Evolutionary conservation across 257 asterid species (phyloP), one percentile per base, ranked within the genome.

Genomic region (Sherardia arvensis): DNA sequence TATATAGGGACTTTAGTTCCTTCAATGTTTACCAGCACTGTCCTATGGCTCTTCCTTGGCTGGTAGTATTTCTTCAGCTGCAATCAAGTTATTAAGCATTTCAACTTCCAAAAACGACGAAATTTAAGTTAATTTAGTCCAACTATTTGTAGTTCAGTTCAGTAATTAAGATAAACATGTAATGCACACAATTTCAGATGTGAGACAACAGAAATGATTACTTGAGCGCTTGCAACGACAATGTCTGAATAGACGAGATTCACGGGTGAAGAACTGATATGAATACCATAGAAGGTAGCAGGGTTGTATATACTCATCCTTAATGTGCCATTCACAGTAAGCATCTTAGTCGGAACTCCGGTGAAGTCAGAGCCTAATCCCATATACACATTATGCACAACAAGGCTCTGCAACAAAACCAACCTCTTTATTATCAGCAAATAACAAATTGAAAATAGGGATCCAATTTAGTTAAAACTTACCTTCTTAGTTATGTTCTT

Each of bases 231-330:
- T 48, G 95, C 99, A 67, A 89, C 88, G 3, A 72, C 85, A 1
- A 92, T 76, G 49, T 89, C 95, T 0, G 91, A 85, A 54, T 80
- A 92, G 68, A 87, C 33, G 71, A 92, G 96, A 76, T 81, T 85
- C 68, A 92, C 77, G 14, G 95, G 92, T 18, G 93, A 75, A 32
- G 99, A 73, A 63, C 87, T 89, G 53, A 92, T 87, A 53, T 84
- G 97, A 72, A 92, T 74, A 14, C 97, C 99, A 21, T 69, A 92
- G 76, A 92, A 92, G 23, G 97, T 83, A 51, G 97, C 99, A 0
- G 99, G 97, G 74, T 92, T 92, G 75, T 89, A 83, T 5, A 92
- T 69, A 10, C 77, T 77, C 66, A 92, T 73, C 73, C 91, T 87
- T 81, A 92, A 77, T 0, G 99, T 78, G 2, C 90, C 90, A 53